Conservation (phyloP, 768 basidiomycete genomes). For the Suillus luteus region DNA sequence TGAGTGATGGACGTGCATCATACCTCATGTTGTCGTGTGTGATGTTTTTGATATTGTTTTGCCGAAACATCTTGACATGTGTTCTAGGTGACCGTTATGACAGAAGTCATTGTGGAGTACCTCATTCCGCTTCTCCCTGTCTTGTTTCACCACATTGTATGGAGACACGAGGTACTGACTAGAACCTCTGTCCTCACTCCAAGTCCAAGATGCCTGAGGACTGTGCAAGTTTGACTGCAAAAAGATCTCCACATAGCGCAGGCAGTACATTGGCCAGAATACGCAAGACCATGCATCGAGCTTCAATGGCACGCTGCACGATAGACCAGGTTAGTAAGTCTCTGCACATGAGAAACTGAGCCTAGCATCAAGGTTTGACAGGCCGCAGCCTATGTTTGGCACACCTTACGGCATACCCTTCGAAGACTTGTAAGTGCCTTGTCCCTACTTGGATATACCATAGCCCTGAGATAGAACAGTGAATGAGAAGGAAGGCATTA, state of each 20-base stretch:
- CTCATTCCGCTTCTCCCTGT: not conserved
- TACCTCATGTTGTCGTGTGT: not conserved
- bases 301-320: not conserved
- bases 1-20: slow-evolving; percentile 12
- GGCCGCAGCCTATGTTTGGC: not conserved
- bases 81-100: not conserved
- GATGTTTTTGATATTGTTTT: not conserved
- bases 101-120: not conserved
- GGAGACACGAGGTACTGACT: not conserved
- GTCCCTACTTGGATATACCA: slow-evolving; percentile 5
- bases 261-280: not conserved
- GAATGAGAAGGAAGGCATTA: not conserved
- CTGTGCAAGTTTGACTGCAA: not conserved
- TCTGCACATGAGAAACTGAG: not conserved
- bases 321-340: not conserved
- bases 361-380: not conserved
- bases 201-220: not conserved
- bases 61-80: not conserved
- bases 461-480: slow-evolving; percentile 1
- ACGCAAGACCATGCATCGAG: not conserved
- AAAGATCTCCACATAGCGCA: not conserved
- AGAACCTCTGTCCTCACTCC: not conserved
- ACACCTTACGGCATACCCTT: not conserved
- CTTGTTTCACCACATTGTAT: not conserved
- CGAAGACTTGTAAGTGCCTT: not conserved